A percentile compares a stretch with the other conserved stretches of the same genome.
Conservation (phyloP, 345 rosid species). For the Capsella bursapastoris region DNA sequence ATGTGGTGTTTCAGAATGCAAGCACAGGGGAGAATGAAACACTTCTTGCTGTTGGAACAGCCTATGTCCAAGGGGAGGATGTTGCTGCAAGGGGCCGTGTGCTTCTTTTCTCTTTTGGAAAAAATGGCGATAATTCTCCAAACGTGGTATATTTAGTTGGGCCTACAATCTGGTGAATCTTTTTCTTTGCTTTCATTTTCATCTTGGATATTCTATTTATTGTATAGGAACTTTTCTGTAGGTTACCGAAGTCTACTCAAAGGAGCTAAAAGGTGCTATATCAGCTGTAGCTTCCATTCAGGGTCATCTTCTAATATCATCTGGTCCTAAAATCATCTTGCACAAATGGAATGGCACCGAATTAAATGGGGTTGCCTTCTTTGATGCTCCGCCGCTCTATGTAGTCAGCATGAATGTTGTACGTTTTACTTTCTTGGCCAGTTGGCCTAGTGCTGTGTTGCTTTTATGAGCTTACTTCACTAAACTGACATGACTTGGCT, state of each 20-base stretch:
- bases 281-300: conserved; percentile 98
- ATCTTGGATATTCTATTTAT: conserved; percentile 19
- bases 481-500: conserved; percentile 23
- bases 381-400: conserved; percentile 90
- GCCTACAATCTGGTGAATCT: conserved; percentile 14
- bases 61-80: conserved; percentile 99
- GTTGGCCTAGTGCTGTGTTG: conserved; percentile 9
- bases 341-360: conserved; percentile 95
- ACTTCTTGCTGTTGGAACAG: conserved; percentile 93
- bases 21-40: conserved; percentile 84
- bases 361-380: conserved; percentile 89
- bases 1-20: conserved; percentile 64
- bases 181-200: conserved; percentile 14
- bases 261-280: conserved; percentile 95
- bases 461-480: conserved; percentile 19
- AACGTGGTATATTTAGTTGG: conserved; percentile 54
- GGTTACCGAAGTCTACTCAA: conserved; percentile 94
- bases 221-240: conserved; percentile 41
- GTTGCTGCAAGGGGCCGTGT: conserved; percentile 98
- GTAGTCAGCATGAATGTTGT: conserved; percentile 97
- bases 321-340: conserved; percentile 93
- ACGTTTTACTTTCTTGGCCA: conserved; percentile 45
- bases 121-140: conserved; percentile 66
- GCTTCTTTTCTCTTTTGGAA: conserved; percentile 77
- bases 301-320: conserved; percentile 92